Percentiles rank a stretch among this genome's conserved stretches.
These are phyloP conservation scores for Escallonia rubra DNA, from an alignment of 129 eudicot genomes.

Conservation along the genomic window DNA sequence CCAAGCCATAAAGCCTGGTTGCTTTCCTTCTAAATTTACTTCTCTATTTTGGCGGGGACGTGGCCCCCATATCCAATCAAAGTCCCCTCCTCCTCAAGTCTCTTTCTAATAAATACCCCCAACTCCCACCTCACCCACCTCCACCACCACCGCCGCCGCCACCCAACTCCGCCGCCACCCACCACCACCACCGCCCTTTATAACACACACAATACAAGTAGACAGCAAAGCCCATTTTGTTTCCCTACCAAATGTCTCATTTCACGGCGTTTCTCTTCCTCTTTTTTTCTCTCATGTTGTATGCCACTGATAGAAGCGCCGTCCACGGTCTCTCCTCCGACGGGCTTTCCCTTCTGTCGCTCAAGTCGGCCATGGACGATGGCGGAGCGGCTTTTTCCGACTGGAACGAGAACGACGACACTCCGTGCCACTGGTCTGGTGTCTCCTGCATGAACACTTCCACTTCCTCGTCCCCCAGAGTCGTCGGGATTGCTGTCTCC, in stretches of 20 bases:
- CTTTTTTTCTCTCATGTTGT: background rate
- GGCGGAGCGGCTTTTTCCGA: conserved; percentile 49
- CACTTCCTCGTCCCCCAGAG: conserved; percentile 44
- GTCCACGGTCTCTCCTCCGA: conserved; percentile 45
- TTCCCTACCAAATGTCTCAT: background rate
- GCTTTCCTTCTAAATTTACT: conserved; percentile 59
- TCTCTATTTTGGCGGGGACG: conserved; percentile 22
- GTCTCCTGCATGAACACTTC: conserved; percentile 72
- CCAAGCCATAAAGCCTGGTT: conserved; percentile 12
- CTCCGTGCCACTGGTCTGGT: conserved; percentile 84
- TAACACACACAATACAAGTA: background rate
- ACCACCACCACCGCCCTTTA: background rate
- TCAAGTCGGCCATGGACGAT: conserved; percentile 77
- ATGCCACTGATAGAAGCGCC: background rate
- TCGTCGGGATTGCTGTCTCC: conserved; percentile 67
- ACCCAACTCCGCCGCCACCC: background rate
- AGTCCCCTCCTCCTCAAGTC: conserved; percentile 20
- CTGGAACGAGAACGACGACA: conserved; percentile 71
- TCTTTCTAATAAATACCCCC: conserved; percentile 19
- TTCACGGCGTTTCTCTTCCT: background rate
- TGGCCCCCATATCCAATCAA: conserved; percentile 29
- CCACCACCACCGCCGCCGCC: conserved; percentile 14
- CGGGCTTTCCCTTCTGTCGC: conserved; percentile 73
- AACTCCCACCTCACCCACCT: conserved; percentile 4
- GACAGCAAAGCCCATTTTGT: background rate